Conservation (phyloP, 139 green algal species). For the Micractinium sp. region DNA sequence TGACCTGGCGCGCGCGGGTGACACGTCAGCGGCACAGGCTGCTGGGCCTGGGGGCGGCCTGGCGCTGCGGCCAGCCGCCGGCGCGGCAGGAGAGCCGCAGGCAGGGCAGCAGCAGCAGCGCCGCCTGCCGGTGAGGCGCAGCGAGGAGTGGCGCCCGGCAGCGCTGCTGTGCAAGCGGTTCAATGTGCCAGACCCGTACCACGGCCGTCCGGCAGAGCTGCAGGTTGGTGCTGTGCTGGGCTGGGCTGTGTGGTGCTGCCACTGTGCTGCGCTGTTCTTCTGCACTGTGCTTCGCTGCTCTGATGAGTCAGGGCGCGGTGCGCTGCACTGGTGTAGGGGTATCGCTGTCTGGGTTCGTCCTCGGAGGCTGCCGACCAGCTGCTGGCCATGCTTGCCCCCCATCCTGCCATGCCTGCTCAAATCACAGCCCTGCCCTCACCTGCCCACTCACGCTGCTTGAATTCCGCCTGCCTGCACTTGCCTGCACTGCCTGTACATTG, state of each 20-base stretch:
- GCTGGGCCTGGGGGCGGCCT: neutral
- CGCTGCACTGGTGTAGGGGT: too few relatives aligned
- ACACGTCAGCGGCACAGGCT: neutral
- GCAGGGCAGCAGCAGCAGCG: neutral
- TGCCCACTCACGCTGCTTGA: neutral
- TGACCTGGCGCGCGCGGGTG: neutral
- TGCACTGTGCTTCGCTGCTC: too few relatives aligned
- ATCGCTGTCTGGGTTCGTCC: neutral
- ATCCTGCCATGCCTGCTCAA: neutral
- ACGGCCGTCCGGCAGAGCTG: constrained; percentile 42
- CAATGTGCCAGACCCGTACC: constrained; percentile 89
- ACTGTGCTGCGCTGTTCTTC: neutral
- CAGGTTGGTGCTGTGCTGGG: constrained; percentile 5
- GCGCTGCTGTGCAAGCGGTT: constrained; percentile 94
- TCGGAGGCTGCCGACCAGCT: too few relatives aligned
- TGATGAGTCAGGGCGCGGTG: too few relatives aligned
- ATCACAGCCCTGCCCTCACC: neutral
- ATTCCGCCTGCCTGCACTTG: neutral
- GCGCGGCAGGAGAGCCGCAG: neutral
- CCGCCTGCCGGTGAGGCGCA: constrained; percentile 34
- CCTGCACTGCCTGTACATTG: neutral
- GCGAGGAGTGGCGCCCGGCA: constrained; percentile 86
- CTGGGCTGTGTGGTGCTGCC: neutral
- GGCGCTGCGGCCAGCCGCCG: neutral
- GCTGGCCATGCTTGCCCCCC: too few relatives aligned